Evolutionary conservation across 192 early-diverging fungal genomes (phyloP), one percentile per base, ranked within the genome.

Genomic region (Coemansia sp.): DNA sequence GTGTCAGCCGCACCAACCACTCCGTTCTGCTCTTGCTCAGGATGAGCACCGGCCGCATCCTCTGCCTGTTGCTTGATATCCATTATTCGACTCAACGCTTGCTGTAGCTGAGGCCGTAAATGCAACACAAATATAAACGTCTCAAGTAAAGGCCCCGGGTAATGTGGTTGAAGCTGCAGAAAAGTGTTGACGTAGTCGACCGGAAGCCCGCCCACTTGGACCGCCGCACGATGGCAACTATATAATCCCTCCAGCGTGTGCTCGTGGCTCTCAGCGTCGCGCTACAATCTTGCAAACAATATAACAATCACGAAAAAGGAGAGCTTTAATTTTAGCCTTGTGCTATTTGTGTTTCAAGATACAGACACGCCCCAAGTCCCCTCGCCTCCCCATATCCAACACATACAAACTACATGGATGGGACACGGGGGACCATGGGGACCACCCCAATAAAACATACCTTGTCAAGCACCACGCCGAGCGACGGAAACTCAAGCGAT

Each of bases 401-500:
- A 14, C 47, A 45, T 35, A 62, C 41, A 31, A 26, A 21, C 21
- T 23, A 7, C 25, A 49, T n/a, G 17, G 47, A 19, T 35, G 35
- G 21, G 31, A 51, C 31, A 19, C 17, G 23, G 11, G 27, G n/a
- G 6, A 19, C 19, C 3, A 9, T 2, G n/a, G 25, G 48, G 23
- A 45, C 39, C 39, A 41, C 7, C 37, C 35, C 14, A 35, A 56
- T 6, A 59, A 35, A 39, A 57, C 60, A 66, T 80, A 80, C 77
- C 77, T 70, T 62, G 49, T 80, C 77, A 57, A 80, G 73, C 4
- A 61, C 51, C 52, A 80, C 49, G 27, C 27, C 63, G 45, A 80
- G 52, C 57, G 71, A 74, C 25, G 77, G 77, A 37, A 80, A 80
- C 68, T 80, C 77, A 9, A 80, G 77, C 52, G 71, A 59, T 56